phyloP scores from a whole-genome alignment of 306 rosid genomes.

The Corylus heterophylla region DNA sequence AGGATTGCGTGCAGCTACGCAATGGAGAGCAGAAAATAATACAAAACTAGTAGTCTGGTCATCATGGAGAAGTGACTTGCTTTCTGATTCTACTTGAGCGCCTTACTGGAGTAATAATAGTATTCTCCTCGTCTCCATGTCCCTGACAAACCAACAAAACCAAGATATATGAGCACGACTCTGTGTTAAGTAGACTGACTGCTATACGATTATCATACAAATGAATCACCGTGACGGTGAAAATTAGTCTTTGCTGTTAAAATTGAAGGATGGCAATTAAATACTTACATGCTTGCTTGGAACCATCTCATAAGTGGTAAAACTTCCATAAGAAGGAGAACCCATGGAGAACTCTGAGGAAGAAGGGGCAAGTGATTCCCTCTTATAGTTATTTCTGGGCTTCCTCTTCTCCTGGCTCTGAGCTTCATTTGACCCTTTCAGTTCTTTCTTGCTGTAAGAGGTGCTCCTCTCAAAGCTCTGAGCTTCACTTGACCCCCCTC shows the following conservation, averaged over 20 bases:
- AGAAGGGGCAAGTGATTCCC: conserved; percentile 76
- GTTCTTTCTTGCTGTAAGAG: conserved; percentile 18
- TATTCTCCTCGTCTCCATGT: conserved; percentile 45
- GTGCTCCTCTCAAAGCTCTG: conserved; percentile 41
- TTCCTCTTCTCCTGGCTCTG: conserved; percentile 57
- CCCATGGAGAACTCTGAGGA: conserved; percentile 57
- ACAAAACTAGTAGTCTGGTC: background rate
- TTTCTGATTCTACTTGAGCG: conserved; percentile 74
- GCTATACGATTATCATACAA: too few relatives aligned
- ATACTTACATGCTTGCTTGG: conserved; percentile 52
- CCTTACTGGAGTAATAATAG: conserved; percentile 69
- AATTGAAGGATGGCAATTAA: background rate
- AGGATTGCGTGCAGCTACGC: conserved; percentile 1
- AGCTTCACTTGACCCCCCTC: conserved; percentile 35
- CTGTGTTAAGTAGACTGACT: background rate
- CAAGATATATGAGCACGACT: background rate
- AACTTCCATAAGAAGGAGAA: conserved; percentile 77
- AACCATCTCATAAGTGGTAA: conserved; percentile 71
- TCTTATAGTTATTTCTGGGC: conserved; percentile 44
- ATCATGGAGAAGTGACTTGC: conserved; percentile 51
- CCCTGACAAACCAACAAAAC: conserved; percentile 41
- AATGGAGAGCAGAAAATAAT: background rate
- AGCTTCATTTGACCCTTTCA: conserved; percentile 34
- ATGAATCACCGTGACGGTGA: too few relatives aligned
- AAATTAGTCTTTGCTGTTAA: too few relatives aligned